These are phyloP conservation scores for Thraustotheca clavata DNA, from an alignment of 352 stramenopile species.

Conservation along the genomic window DNA sequence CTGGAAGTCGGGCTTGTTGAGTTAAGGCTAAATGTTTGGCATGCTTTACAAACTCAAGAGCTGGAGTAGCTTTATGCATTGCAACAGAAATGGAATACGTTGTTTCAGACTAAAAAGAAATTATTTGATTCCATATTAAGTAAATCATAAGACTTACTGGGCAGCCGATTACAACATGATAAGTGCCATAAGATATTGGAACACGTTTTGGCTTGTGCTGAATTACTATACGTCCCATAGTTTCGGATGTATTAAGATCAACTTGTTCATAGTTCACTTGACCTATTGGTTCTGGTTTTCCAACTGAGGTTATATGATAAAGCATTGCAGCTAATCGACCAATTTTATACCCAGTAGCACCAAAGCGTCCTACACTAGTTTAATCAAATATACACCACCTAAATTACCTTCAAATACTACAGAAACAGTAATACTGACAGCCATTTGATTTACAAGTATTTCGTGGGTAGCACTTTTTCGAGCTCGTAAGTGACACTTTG, in stretches of 20 bases:
- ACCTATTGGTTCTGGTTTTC: constrained; percentile 8
- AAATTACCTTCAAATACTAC: constrained; percentile 22
- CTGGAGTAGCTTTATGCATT: constrained; percentile 27
- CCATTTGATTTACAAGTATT: not conserved
- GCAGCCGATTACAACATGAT: constrained; percentile 66
- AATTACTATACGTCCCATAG: constrained; percentile 52
- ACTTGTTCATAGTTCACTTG: constrained; percentile 8
- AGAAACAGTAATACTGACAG: constrained; percentile 6
- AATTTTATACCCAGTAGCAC: constrained; percentile 57
- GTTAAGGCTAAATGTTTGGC: constrained; percentile 10
- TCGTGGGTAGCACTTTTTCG: constrained; percentile 12
- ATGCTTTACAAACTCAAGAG: constrained; percentile 21
- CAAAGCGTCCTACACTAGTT: too few relatives aligned
- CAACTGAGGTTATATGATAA: constrained; percentile 39
- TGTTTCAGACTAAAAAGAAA: constrained; percentile 24
- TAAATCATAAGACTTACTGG: constrained; percentile 30
- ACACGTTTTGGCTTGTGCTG: constrained; percentile 48
- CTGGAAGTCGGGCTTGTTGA: constrained; percentile 12
- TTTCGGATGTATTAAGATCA: constrained; percentile 36
- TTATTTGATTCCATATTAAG: not conserved
- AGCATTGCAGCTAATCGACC: constrained; percentile 66
- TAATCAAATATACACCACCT: too few relatives aligned
- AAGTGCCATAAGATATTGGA: constrained; percentile 38
- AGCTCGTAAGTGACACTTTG: not conserved
- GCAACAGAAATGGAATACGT: constrained; percentile 56